Base-by-base conservation (phyloP, 768 basidiomycete genomes). In the Naganishia vishniacii region DNA sequence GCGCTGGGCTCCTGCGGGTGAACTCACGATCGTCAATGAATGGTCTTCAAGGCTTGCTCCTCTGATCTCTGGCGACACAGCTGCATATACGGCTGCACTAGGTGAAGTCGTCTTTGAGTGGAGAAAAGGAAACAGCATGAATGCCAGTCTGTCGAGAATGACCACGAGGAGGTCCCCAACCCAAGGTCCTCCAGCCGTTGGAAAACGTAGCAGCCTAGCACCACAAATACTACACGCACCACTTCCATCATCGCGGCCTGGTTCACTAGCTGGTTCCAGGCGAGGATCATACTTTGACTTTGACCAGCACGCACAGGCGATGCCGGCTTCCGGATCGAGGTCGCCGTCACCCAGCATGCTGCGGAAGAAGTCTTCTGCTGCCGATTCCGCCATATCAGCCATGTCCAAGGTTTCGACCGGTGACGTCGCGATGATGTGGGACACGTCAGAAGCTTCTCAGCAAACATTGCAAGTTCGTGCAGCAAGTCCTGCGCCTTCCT, bases 101-200 rank as follows among this genome's bases (percentile, higher is more conserved):
- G 73, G 73, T 5, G 73, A 74, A 59, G 75, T 77, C 8, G 68
- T 75, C 0, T 77, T 77, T 45, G 74, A 74, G 64, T 77, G 75
- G 75, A 37, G 20, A 13, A 45, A 56, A 18, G 61, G 53, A 2
- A 47, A 41, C 23, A 60, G 60, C 28, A 64, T 48, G 26, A 23
- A 23, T 23, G 18, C 53, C 1, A 12, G 34, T 12, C 4, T 56
- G n/a, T 56, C 53, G 1, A 15, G 53, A 37, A 13, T 34, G 13
- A 40, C 53, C 3, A 56, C 53, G 34, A 37, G 53, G 37, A 26
- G 20, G 26, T 56, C 34, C 3, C 8, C 25, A 34, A 56, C 20
- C 7, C 23, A 2, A 20, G 20, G 18, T 18, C 4, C n/a, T 18
- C 42, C 9, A 20, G n/a, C 13, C 18, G 9, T 44, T 44, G 42